phyloP scores from a whole-genome alignment of 163 green algal genomes.

The Picocystis sp. region DNA sequence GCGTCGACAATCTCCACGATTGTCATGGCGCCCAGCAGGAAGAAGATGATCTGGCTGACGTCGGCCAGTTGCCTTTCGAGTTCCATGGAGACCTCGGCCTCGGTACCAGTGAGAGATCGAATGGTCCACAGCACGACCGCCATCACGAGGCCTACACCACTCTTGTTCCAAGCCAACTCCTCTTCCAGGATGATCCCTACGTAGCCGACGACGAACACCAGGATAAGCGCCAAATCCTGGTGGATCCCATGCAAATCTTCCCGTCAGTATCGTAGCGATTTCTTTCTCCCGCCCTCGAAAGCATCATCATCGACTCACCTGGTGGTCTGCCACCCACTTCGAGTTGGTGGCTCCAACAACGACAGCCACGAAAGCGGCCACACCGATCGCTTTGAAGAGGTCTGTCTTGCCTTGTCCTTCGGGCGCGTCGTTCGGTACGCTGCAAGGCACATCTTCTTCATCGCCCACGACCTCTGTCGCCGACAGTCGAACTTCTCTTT shows the following conservation, averaged over 20 bases:
- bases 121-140: slow-evolving; percentile 35
- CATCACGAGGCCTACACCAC: slow-evolving; percentile 38
- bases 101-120: slow-evolving; percentile 4
- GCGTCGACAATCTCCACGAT: slow-evolving; percentile 46
- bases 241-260: background rate
- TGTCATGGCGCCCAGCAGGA: slow-evolving; percentile 57
- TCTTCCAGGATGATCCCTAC: slow-evolving; percentile 44
- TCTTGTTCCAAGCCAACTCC: slow-evolving; percentile 38
- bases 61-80: slow-evolving; percentile 22
- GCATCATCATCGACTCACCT: background rate
- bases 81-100: slow-evolving; percentile 14
- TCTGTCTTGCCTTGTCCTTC: slow-evolving; percentile 4
- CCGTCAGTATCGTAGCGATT: background rate
- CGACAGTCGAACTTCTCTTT: background rate
- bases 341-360: slow-evolving; percentile 1
- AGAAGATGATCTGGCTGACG: slow-evolving; percentile 44
- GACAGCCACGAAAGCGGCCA: slow-evolving; percentile 5
- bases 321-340: slow-evolving; percentile 7
- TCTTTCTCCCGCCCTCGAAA: background rate
- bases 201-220: slow-evolving; percentile 53
- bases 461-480: background rate
- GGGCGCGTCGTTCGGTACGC: background rate
- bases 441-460: background rate
- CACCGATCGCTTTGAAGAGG: slow-evolving; percentile 12
- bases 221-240: slow-evolving; percentile 18